These are phyloP conservation scores for Prunus mira DNA, from an alignment of 306 rosid species.

Conservation along the genomic window DNA sequence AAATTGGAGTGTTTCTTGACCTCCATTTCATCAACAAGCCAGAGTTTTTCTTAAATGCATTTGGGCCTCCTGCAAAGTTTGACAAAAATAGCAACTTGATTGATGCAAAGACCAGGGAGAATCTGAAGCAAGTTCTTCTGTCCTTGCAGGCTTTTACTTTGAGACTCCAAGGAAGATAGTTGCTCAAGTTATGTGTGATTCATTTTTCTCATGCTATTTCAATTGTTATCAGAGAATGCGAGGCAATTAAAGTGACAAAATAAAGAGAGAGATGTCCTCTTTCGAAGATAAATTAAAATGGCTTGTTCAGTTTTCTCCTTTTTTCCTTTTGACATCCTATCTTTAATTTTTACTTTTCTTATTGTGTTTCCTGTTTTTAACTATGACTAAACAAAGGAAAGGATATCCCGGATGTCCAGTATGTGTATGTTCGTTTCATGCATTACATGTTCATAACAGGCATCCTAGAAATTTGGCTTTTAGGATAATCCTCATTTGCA, in stretches of 20 bases:
- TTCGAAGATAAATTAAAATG: background rate
- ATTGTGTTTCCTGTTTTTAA: too few relatives aligned
- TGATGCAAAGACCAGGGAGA: constrained; percentile 41
- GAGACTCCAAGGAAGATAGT: constrained; percentile 40
- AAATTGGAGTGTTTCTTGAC: constrained; percentile 70
- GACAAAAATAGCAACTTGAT: constrained; percentile 56
- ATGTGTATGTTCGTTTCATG: too few relatives aligned
- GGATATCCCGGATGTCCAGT: too few relatives aligned
- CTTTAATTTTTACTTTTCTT: too few relatives aligned
- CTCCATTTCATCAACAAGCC: constrained; percentile 95
- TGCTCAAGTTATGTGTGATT: background rate
- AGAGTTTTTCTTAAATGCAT: constrained; percentile 58
- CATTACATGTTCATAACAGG: too few relatives aligned
- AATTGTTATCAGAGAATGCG: too few relatives aligned
- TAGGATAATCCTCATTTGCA: too few relatives aligned
- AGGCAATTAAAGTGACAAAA: background rate
- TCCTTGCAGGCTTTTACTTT: constrained; percentile 56
- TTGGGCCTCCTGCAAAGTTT: constrained; percentile 67
- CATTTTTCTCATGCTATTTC: background rate
- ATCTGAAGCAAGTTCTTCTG: constrained; percentile 46
- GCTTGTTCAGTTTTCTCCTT: too few relatives aligned
- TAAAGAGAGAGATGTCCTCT: background rate
- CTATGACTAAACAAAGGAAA: too few relatives aligned
- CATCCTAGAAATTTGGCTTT: too few relatives aligned
- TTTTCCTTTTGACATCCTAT: too few relatives aligned